phyloP scores from a whole-genome alignment of 108 stramenopile genomes.

The Stephanodiscus minutulus region DNA sequence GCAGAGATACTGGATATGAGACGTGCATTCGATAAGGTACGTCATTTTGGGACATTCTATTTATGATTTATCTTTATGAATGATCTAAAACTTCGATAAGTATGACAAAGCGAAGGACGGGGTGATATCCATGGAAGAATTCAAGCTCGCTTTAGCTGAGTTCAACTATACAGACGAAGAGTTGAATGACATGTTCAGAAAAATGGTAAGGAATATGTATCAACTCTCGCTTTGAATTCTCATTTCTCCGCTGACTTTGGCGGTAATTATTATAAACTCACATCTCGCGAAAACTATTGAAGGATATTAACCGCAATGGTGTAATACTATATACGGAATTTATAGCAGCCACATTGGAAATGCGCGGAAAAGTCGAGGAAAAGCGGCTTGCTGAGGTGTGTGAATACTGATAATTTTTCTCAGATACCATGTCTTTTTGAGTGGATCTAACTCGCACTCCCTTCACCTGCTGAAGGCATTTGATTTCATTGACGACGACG shows the following conservation, averaged over 20 bases:
- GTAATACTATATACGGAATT: conserved; percentile 90
- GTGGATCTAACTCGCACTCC: conserved; percentile 16
- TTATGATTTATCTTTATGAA: too few species aligned
- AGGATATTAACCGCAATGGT: conserved; percentile 80
- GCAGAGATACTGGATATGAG: conserved; percentile 78
- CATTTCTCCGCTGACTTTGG: neutral
- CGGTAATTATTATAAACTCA: neutral
- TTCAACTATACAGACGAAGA: conserved; percentile 74
- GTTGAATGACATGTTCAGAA: conserved; percentile 68
- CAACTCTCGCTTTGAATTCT: neutral
- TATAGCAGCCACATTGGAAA: conserved; percentile 88
- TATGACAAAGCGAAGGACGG: conserved; percentile 70
- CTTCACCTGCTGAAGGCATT: conserved; percentile 58
- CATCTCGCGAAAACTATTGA: neutral
- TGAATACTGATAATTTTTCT: neutral
- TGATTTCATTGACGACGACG: conserved; percentile 89
- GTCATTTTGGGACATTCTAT: too few species aligned
- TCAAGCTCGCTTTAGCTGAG: conserved; percentile 58
- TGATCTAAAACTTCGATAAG: too few species aligned
- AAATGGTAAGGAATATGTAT: conserved; percentile 32
- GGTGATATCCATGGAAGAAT: conserved; percentile 68
- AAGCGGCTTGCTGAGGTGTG: conserved; percentile 73
- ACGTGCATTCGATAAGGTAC: conserved; percentile 72
- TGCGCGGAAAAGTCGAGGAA: conserved; percentile 76
- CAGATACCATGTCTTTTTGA: neutral